Evolutionary conservation across 345 rosid genomes (phyloP), one percentile per base, ranked within the genome.

Genomic region (Eucalyptus sp.): DNA sequence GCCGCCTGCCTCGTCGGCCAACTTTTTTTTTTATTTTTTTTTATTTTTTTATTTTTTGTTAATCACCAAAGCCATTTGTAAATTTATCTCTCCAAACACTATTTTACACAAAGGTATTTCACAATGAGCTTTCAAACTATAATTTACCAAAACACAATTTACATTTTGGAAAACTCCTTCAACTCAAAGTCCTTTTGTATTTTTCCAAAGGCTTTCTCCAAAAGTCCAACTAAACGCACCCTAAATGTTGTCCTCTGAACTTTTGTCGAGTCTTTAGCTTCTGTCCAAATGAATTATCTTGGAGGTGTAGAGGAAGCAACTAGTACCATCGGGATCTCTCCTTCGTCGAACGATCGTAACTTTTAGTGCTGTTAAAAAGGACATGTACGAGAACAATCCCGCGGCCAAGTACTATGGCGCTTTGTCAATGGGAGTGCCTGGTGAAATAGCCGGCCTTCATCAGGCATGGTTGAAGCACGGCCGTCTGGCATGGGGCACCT

Each of bases 391-490:
- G 88, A 91, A 93, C 60, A 90, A 95, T 90, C 89, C 87, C 7
- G 43, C 10, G 8, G 91, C 95, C 29, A 97, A 96, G 88, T 96
- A 90, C 33, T 2, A 20, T 1, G 99, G 99, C 24, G 94, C 98
- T 41, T 91, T 97, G 54, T 95, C 99, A 2, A 92, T 94, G 91
- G 99, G 96, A 90, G 99, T 97, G 90, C 99, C 99, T 1, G 98
- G 99, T 51, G 99, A 97, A 94, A 92, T 97, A 83, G 99, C 98
- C 7, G 99, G 99, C 86, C 96, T 97, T 86, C 94, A 95, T 89
- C 92, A 95, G 90, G 99, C 98, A 60, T 96, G 99, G 99, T 89
- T 49, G 90, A 94, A 91, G 80, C 92, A 96, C 4, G 98, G 99
- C 3, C 96, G 96, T 87, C 88, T 96, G 87, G 88, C 95, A 9